Conservation (phyloP, 2,329 filamentous ascomycete species). For the Cladobotryum mycophilum region DNA sequence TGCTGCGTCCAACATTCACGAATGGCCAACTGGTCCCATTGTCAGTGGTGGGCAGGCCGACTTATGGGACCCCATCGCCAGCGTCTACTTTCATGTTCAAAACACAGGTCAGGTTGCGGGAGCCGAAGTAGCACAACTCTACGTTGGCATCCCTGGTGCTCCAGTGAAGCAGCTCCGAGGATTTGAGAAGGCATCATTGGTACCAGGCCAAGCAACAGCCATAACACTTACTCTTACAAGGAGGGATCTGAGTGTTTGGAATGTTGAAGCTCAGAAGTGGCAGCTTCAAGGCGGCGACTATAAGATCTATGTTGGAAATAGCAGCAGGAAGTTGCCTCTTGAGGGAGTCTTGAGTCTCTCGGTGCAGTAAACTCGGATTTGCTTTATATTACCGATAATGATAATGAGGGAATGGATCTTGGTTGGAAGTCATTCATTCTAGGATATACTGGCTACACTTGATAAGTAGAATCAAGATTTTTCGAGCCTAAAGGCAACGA, state of each 20-base stretch:
- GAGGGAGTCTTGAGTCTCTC: conserved; percentile 20
- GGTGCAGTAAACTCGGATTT: neutral
- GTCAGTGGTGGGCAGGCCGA: conserved; percentile 39
- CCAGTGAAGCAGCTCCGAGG: conserved; percentile 58
- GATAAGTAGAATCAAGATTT: too few species aligned
- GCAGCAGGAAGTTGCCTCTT: conserved; percentile 40
- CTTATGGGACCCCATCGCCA: conserved; percentile 41
- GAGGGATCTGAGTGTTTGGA: conserved; percentile 62
- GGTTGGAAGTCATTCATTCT: too few species aligned
- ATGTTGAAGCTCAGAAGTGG: conserved; percentile 56
- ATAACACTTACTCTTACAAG: conserved; percentile 51
- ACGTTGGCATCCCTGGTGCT: conserved; percentile 38
- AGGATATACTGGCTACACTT: too few species aligned
- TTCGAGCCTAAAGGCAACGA: too few species aligned
- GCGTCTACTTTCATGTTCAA: conserved; percentile 31
- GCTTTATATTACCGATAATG: neutral
- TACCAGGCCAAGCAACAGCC: conserved; percentile 36
- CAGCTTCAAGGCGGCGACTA: conserved; percentile 41
- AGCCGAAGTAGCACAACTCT: conserved; percentile 44
- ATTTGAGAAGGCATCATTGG: conserved; percentile 54
- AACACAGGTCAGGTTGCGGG: conserved; percentile 39
- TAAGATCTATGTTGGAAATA: conserved; percentile 39
- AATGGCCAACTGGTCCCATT: conserved; percentile 34
- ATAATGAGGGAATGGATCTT: neutral
- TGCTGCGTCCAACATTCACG: conserved; percentile 17